A percentile compares a stretch with the other conserved stretches of the same genome.
Conservation (phyloP, 176 grass and related monocot species). For the Carex cristatella region DNA sequence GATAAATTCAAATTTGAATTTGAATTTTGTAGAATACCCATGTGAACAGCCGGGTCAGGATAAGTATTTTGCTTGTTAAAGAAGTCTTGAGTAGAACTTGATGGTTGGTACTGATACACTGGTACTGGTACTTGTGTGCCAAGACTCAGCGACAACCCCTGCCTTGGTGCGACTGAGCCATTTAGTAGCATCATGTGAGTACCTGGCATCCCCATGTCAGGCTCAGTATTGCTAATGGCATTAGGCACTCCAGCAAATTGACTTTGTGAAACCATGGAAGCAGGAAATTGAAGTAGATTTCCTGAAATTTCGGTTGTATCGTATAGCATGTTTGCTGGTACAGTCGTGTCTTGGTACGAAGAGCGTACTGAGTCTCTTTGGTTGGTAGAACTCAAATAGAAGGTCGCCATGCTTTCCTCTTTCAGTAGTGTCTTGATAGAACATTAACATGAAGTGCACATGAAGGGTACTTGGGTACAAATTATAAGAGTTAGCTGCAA, state of each 20-base stretch:
- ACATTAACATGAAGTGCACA: slow-evolving; percentile 6
- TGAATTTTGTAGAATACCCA: slow-evolving; percentile 13
- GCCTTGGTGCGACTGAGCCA: slow-evolving; percentile 33
- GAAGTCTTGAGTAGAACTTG: slow-evolving; percentile 34
- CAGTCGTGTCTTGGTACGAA: slow-evolving; percentile 39
- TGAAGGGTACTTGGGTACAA: slow-evolving; percentile 11
- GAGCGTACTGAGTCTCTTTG: slow-evolving; percentile 43
- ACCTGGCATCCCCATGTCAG: slow-evolving; percentile 34
- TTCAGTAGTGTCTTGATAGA: background rate
- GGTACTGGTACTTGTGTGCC: slow-evolving; percentile 64
- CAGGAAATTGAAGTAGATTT: slow-evolving; percentile 43
- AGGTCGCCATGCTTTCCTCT: slow-evolving; percentile 50
- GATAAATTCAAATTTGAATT: slow-evolving; percentile 33
- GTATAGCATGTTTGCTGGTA: slow-evolving; percentile 31
- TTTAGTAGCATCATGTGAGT: slow-evolving; percentile 60
- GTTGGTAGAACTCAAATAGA: slow-evolving; percentile 54
- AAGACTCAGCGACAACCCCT: slow-evolving; percentile 80
- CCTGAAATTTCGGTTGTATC: slow-evolving; percentile 16
- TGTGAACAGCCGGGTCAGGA: slow-evolving; percentile 18
- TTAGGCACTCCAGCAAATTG: slow-evolving; percentile 15
- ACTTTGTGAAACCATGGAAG: slow-evolving; percentile 38
- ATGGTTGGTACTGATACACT: slow-evolving; percentile 51
- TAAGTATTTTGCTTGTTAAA: slow-evolving; percentile 18
- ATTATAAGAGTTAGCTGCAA: slow-evolving; percentile 10
- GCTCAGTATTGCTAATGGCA: slow-evolving; percentile 18